phyloP scores from a whole-genome alignment of 306 rosid genomes.

The Pyrus pyrifolia region DNA sequence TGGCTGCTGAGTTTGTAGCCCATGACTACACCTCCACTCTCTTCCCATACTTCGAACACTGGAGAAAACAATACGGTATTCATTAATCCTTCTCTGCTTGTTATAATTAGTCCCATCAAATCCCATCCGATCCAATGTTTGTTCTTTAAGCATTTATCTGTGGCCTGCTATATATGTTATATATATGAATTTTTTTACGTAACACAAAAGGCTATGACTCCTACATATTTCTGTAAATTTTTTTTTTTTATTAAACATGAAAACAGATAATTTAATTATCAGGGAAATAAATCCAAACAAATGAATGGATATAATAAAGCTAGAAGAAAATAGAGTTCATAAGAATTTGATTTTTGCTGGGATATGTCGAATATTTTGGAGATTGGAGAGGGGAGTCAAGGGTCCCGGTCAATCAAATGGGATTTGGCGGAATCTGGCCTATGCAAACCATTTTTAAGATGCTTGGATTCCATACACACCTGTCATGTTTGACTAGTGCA shows the following conservation, averaged over 20 bases:
- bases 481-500: background rate
- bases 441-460: background rate
- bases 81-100: background rate
- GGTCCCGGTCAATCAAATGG: background rate
- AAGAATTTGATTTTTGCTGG: background rate
- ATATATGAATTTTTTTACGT: background rate
- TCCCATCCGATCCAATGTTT: background rate
- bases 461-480: background rate
- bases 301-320: background rate
- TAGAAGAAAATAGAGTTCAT: background rate
- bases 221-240: too few relatives aligned
- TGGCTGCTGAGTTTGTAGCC: conserved; percentile 42
- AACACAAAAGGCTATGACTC: too few relatives aligned
- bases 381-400: background rate
- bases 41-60: conserved; percentile 80
- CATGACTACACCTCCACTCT: conserved; percentile 72
- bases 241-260: too few relatives aligned
- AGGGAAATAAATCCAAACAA: background rate
- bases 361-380: background rate
- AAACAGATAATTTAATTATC: too few relatives aligned
- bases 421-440: background rate
- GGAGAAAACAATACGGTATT: conserved; percentile 83
- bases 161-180: background rate
- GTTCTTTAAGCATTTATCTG: background rate
- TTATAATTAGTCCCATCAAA: background rate